These are phyloP conservation scores for Trametes cingulata DNA, from an alignment of 768 basidiomycete species.

Conservation along the genomic window DNA sequence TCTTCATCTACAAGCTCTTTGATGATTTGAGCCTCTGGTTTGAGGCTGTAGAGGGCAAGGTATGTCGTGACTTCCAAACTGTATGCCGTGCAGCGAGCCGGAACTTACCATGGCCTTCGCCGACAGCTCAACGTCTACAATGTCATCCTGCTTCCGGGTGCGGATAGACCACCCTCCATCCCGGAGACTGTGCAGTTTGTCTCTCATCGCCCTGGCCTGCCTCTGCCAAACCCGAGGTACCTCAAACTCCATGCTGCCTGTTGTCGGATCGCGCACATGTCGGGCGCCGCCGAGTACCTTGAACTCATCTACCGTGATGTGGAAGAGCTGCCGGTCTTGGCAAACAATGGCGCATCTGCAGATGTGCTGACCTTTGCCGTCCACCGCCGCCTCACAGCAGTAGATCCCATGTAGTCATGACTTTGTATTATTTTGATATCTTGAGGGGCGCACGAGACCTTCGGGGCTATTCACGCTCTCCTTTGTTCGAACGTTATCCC, in stretches of 20 bases:
- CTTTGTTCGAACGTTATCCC: too few species aligned
- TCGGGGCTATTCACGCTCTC: too few species aligned
- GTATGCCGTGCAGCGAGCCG: not conserved
- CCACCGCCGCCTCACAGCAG: conserved; percentile 3
- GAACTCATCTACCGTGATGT: conserved; percentile 8
- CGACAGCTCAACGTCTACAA: conserved; percentile 3
- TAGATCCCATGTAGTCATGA: not conserved
- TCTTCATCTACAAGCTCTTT: not conserved
- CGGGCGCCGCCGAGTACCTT: conserved; percentile 9
- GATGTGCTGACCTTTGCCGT: conserved; percentile 6
- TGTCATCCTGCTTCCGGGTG: not conserved
- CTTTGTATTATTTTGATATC: not conserved
- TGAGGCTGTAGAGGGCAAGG: conserved; percentile 5
- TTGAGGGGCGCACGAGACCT: not conserved
- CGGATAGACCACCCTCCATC: not conserved
- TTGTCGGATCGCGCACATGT: conserved; percentile 8
- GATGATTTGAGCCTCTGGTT: not conserved
- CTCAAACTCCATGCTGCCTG: conserved; percentile 9
- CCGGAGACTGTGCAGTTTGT: conserved; percentile 1
- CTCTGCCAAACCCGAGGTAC: conserved; percentile 9
- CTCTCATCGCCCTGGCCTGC: conserved; percentile 8
- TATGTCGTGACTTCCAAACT: not conserved
- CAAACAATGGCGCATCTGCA: conserved; percentile 3
- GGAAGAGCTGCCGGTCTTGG: conserved; percentile 2
- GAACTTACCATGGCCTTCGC: not conserved